Evolutionary conservation across 225 moss, liverwort and hornwort species (phyloP).

Genomic region (Asterella californica): DNA sequence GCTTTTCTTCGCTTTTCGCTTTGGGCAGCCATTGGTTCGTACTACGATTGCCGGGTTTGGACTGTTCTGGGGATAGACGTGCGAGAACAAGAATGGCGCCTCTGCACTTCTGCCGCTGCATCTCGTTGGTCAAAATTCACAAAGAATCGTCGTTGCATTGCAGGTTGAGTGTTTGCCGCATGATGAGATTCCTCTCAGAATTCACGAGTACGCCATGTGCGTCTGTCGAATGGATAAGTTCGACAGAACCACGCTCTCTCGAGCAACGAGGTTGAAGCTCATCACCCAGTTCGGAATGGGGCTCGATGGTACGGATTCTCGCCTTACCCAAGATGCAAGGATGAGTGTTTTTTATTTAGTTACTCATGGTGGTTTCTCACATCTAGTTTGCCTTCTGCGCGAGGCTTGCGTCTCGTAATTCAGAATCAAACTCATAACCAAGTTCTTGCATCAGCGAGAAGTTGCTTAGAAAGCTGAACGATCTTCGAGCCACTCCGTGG

Average conservation of each 20-base stretch:
- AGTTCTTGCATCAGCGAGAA: background rate
- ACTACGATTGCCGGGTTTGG: background rate
- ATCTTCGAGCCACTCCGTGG: background rate
- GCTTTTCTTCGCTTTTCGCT: background rate
- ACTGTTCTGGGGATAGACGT: background rate
- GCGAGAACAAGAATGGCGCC: background rate
- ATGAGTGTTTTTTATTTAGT: background rate
- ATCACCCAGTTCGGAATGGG: constrained; percentile 81
- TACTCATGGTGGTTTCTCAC: background rate
- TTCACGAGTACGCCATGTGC: constrained; percentile 70
- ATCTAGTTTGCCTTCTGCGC: too few relatives aligned
- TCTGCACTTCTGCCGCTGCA: background rate
- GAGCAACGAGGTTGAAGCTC: constrained; percentile 54
- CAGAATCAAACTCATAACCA: background rate
- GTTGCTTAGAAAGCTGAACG: background rate
- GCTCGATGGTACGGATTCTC: constrained; percentile 51
- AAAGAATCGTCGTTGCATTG: constrained; percentile 22
- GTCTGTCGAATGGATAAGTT: constrained; percentile 40
- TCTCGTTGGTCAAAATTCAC: background rate
- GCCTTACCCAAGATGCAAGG: background rate
- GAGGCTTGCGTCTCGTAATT: background rate
- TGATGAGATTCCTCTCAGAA: constrained; percentile 47
- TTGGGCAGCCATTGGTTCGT: background rate
- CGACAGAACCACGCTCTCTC: constrained; percentile 45
- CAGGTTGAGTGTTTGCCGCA: constrained; percentile 54